Conservation (phyloP, 2,329 filamentous ascomycete genomes). For the Blastomyces emzantsi region DNA sequence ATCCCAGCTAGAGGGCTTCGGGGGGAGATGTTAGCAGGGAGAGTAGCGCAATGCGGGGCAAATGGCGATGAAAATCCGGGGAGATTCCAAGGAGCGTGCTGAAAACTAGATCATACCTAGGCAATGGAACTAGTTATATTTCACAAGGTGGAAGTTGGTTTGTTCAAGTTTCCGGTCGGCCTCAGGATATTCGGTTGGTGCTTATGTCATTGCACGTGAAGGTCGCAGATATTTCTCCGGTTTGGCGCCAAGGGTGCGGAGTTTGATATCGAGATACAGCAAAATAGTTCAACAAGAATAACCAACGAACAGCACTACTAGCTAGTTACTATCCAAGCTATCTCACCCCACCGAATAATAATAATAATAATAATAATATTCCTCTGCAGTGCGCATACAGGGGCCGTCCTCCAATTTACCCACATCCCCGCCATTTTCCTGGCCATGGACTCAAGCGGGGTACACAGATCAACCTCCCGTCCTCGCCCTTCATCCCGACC, state of each 20-base stretch:
- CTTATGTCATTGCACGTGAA: constrained; percentile 9
- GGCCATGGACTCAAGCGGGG: constrained; percentile 25
- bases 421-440: background rate
- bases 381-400: too few species aligned
- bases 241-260: background rate
- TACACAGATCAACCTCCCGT: constrained; percentile 49
- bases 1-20: background rate
- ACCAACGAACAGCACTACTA: background rate
- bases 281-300: background rate
- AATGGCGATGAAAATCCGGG: constrained; percentile 1
- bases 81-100: background rate
- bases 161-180: background rate
- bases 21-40: background rate
- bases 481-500: constrained; percentile 61
- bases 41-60: background rate
- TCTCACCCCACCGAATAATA: background rate
- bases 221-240: background rate
- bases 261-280: background rate
- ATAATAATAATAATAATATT: too few species aligned
- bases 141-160: background rate
- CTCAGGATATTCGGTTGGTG: background rate
- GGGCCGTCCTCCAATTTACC: background rate
- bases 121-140: background rate
- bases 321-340: background rate
- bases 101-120: background rate